These are phyloP conservation scores for Puccinellia tenuiflora DNA, from an alignment of 176 grass and related monocot genomes.

Conservation along the genomic window DNA sequence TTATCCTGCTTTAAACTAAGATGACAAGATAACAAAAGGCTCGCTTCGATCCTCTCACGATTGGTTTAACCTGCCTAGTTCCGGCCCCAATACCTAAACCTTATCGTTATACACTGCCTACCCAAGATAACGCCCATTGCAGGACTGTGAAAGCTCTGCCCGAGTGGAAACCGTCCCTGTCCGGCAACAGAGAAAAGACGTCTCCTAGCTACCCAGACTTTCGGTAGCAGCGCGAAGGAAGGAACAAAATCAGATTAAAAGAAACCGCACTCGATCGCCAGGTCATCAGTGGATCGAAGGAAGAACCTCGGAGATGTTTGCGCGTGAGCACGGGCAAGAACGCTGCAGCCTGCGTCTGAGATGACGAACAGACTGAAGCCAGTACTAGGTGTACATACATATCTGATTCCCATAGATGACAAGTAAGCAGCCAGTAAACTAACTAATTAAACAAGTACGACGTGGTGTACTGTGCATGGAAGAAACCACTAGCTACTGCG, in stretches of 20 bases:
- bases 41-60: neutral
- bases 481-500: neutral
- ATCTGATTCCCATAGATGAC: constrained; percentile 19
- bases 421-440: neutral
- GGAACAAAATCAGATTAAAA: neutral
- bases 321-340: neutral
- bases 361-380: neutral
- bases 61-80: neutral
- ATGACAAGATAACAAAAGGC: neutral
- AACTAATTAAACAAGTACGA: neutral
- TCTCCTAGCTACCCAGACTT: too few relatives aligned
- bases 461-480: neutral
- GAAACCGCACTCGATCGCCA: neutral
- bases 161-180: neutral
- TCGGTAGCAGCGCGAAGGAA: neutral
- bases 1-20: neutral
- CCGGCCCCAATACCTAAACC: neutral
- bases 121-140: neutral
- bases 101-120: neutral
- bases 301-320: neutral
- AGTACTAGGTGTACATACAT: neutral
- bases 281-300: neutral
- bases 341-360: neutral
- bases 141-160: neutral
- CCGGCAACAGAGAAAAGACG: neutral